These are phyloP conservation scores for Corylus americana DNA, from an alignment of 306 rosid genomes.

Conservation along the genomic window DNA sequence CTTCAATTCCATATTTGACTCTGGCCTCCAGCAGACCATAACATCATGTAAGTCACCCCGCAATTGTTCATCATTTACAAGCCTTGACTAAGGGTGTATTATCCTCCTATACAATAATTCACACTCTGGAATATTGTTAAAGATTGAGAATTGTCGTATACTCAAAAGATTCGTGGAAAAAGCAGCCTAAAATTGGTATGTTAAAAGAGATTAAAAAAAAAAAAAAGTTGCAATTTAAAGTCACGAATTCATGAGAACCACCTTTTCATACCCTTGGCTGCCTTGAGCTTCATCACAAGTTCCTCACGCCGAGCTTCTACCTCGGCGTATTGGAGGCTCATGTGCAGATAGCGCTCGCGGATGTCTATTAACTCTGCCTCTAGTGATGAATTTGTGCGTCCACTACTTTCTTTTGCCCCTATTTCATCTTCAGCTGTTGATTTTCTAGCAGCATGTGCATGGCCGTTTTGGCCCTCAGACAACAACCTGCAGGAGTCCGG, in stretches of 20 bases:
- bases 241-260: constrained; percentile 54
- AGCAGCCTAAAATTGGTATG: constrained; percentile 40
- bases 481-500: constrained; percentile 43
- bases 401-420: constrained; percentile 56
- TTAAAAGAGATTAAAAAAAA: neutral
- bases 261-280: constrained; percentile 52
- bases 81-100: constrained; percentile 14
- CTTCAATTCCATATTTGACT: constrained; percentile 5
- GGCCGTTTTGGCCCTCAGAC: constrained; percentile 43
- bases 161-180: constrained; percentile 33
- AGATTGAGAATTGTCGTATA: constrained; percentile 31
- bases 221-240: constrained; percentile 11
- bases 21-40: neutral
- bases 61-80: constrained; percentile 49
- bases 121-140: constrained; percentile 24
- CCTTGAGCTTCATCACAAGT: constrained; percentile 84
- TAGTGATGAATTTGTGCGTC: constrained; percentile 60
- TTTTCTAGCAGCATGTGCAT: constrained; percentile 35
- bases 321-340: constrained; percentile 95
- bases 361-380: constrained; percentile 83
- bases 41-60: constrained; percentile 17
- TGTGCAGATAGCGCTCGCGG: constrained; percentile 75
- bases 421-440: constrained; percentile 49
- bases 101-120: constrained; percentile 28
- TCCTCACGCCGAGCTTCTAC: constrained; percentile 92